Evolutionary conservation across 2,329 filamentous ascomycete species (phyloP).

Genomic region (Ophiognomonia clavigignenti-juglandacearum): DNA sequence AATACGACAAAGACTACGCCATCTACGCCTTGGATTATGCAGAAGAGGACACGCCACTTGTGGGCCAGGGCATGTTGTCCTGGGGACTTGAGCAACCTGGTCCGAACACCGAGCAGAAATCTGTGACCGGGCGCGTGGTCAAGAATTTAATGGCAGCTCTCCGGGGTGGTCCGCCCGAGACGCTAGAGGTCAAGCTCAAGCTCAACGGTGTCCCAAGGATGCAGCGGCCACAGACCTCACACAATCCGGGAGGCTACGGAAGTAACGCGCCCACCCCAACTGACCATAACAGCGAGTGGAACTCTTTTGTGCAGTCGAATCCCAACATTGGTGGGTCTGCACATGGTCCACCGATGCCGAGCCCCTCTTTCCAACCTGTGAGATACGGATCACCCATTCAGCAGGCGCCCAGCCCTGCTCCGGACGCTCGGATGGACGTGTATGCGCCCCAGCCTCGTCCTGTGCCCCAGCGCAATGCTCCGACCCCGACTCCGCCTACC

Average conservation of each 20-base stretch:
- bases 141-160: conserved; percentile 83
- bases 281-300: conserved; percentile 69
- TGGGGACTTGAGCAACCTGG: conserved; percentile 61
- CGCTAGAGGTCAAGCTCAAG: conserved; percentile 86
- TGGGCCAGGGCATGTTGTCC: conserved; percentile 93
- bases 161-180: conserved; percentile 77
- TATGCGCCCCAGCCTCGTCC: conserved; percentile 1
- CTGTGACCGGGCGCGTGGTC: conserved; percentile 86
- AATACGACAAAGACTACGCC: conserved; percentile 77
- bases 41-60: conserved; percentile 86
- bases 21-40: conserved; percentile 97
- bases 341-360: conserved; percentile 26
- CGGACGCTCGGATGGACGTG: conserved; percentile 9
- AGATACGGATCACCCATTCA: conserved; percentile 14
- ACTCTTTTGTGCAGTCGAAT: conserved; percentile 68
- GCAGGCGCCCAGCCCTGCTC: conserved; percentile 10
- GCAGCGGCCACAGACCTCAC: conserved; percentile 24
- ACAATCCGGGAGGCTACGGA: conserved; percentile 16
- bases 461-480: conserved; percentile 6
- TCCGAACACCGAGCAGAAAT: conserved; percentile 53
- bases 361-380: conserved; percentile 29
- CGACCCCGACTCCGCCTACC: conserved; percentile 17
- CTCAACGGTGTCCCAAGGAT: conserved; percentile 70
- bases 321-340: conserved; percentile 42
- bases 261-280: conserved; percentile 36